Base-by-base conservation (phyloP, 352 stramenopile species). In the Phytophthora quininea region DNA sequence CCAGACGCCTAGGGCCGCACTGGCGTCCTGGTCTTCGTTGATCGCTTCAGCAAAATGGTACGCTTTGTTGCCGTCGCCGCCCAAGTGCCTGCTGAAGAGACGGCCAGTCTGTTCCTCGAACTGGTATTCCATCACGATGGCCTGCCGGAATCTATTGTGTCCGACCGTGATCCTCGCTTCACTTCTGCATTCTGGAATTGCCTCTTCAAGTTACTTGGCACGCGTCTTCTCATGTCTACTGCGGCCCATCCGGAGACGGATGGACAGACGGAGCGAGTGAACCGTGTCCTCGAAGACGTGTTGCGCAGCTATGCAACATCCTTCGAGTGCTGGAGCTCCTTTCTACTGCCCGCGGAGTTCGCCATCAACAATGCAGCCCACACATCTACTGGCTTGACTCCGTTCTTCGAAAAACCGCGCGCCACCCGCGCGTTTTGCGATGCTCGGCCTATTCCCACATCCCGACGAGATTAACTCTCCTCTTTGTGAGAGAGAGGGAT, bases 1-100 rank as follows among this genome's bases (percentile, higher is more conserved):
- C 47, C n/a, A 7, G 62, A 69, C 30, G 27, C 6, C 2, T 14
- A 14, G 0, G 45, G 53, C 0, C 53, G 47, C 5, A 64, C 53
- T 0, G 62, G 54, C 11, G 57, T 80, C 15, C 2, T 76, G 0
- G 68, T 74, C 3, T 45, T 74, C 11, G 63, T 74, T 10, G 58
- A 79, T 6, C 63, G 49, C 3, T 69, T 74, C 37, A 76, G 57
- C 24, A 74, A 72, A 50, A 71, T 71, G 57, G 19, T 64, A 1
- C 59, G 71, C 31, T 47, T 73, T 32, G 43, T 51, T 14, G 14
- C 63, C 0, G 64, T 71, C 0, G 0, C 12, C 0, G 0, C n/a
- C 1, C 40, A 37, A 7, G 64, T 77, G 31, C 51, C 51, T 1
- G 35, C 35, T 5, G 35, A 40, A 40, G 35, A 40, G 5, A 40